These are phyloP conservation scores for Saprolegnia diclina DNA, from an alignment of 352 stramenopile genomes.

Conservation along the genomic window DNA sequence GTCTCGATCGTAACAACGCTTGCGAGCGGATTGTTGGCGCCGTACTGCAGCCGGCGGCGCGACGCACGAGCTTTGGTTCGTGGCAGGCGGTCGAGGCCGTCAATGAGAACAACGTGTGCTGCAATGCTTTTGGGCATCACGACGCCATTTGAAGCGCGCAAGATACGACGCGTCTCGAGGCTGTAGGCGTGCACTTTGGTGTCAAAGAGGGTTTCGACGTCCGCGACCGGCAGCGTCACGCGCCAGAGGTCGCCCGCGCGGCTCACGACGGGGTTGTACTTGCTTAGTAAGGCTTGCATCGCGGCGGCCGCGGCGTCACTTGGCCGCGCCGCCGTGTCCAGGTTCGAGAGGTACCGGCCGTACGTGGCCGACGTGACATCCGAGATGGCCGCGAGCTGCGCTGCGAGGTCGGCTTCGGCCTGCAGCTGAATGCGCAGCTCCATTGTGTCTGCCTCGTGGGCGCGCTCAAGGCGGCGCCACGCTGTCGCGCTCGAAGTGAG, in stretches of 20 bases:
- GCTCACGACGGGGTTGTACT: constrained; percentile 29
- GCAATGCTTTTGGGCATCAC: constrained; percentile 37
- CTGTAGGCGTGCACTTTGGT: constrained; percentile 50
- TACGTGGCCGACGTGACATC: constrained; percentile 51
- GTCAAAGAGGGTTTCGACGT: constrained; percentile 47
- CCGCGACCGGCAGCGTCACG: constrained; percentile 36
- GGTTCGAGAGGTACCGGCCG: constrained; percentile 38
- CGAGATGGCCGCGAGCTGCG: constrained; percentile 35
- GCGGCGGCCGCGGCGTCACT: constrained; percentile 27
- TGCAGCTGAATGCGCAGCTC: neutral
- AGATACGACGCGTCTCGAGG: constrained; percentile 32
- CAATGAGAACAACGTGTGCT: constrained; percentile 48
- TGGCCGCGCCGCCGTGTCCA: constrained; percentile 40
- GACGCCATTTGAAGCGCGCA: constrained; percentile 41
- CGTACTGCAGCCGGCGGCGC: neutral
- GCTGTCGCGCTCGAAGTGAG: neutral
- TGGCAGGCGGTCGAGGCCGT: constrained; percentile 68
- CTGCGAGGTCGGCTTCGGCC: neutral
- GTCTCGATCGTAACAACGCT: constrained; percentile 1
- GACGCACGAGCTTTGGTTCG: constrained; percentile 33
- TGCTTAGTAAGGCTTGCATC: constrained; percentile 29
- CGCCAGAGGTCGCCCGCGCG: constrained; percentile 44
- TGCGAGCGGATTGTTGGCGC: neutral
- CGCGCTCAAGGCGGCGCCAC: constrained; percentile 1
- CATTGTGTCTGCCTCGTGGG: neutral